These are phyloP conservation scores for Corinectria fuckeliana DNA, from an alignment of 2,329 filamentous ascomycete genomes.

Conservation along the genomic window DNA sequence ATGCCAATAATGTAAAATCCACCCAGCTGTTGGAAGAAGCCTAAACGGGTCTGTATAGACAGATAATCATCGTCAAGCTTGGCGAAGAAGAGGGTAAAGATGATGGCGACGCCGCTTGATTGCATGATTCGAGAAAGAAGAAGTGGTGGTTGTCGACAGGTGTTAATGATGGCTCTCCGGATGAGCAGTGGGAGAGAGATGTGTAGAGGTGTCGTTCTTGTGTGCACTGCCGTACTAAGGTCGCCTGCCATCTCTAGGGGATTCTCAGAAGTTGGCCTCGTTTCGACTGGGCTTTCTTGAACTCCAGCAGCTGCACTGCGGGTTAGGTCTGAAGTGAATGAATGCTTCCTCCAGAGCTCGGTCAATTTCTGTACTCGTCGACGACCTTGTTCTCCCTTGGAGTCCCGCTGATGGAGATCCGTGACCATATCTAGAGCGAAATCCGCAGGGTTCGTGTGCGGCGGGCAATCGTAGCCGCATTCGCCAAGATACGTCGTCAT, in stretches of 20 bases:
- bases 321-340: neutral
- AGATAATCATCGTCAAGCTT: slow-evolving; percentile 71
- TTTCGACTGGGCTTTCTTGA: neutral
- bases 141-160: slow-evolving; percentile 67
- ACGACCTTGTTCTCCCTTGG: slow-evolving; percentile 65
- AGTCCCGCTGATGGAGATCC: slow-evolving; percentile 70
- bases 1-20: slow-evolving; percentile 76
- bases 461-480: slow-evolving; percentile 67
- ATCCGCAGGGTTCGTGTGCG: slow-evolving; percentile 75
- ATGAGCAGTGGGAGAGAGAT: slow-evolving; percentile 67
- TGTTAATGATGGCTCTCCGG: slow-evolving; percentile 70
- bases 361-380: slow-evolving; percentile 67
- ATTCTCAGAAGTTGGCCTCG: too few species aligned
- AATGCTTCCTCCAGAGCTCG: slow-evolving; percentile 63
- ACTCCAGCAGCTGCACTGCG: neutral
- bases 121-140: slow-evolving; percentile 70
- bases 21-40: slow-evolving; percentile 72
- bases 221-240: neutral
- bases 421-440: slow-evolving; percentile 78
- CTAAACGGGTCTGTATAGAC: slow-evolving; percentile 72
- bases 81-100: slow-evolving; percentile 72
- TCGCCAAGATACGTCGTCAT: slow-evolving; percentile 70
- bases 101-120: slow-evolving; percentile 64
- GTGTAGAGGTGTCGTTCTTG: slow-evolving; percentile 34
- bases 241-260: neutral